Base-by-base conservation (phyloP, 805 yeast genomes). In the Cyberlindnera meyerae region DNA sequence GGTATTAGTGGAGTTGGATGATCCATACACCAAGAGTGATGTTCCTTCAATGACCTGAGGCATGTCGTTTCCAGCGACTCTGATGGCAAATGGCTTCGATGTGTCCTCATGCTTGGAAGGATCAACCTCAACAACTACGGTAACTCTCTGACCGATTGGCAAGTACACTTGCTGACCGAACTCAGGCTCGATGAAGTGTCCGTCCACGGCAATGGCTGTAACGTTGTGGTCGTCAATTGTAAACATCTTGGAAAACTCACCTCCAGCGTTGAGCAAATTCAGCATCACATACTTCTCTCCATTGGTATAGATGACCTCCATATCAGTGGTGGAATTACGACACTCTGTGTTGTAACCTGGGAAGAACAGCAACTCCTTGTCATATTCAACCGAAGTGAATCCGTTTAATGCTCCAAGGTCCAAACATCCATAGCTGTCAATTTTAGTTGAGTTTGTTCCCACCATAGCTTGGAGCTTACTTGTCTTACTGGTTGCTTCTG, bases 191-290 rank as follows among this genome's bases (percentile, higher is more conserved):
- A 58, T 50, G 29, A 55, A 62, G 2, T 48, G 39, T 12, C 65
- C 65, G 34, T 62, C 66, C 13, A 62, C 49, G 12, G 65, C 63
- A 17, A 62, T 44, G 8, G 60, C 47, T 24, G 48, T 45, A 24
- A 62, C 34, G 18, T 48, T 46, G 34, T 61, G 66, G 35, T 55
- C 62, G 36, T 61, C 66, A 17, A 62, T 54, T 11, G 58, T 53
- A 33, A 62, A 53, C 12, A 55, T 51, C 43, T 61, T 62, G 26
- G 58, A 54, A 40, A 53, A 58, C 38, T 57, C 60, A 11, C 63
- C 63, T 4, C 66, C 65, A n/a, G 57, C 45, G 34, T 62, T 62
- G 20, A 61, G 42, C 16, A 62, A 33, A 35, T 54, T 59, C 22
- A 61, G 29, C 36, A 55, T 57, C 26, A 54, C 50, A 57, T 59